Conservation (phyloP, 805 yeast genomes). For the Spathaspora passalidarum region DNA sequence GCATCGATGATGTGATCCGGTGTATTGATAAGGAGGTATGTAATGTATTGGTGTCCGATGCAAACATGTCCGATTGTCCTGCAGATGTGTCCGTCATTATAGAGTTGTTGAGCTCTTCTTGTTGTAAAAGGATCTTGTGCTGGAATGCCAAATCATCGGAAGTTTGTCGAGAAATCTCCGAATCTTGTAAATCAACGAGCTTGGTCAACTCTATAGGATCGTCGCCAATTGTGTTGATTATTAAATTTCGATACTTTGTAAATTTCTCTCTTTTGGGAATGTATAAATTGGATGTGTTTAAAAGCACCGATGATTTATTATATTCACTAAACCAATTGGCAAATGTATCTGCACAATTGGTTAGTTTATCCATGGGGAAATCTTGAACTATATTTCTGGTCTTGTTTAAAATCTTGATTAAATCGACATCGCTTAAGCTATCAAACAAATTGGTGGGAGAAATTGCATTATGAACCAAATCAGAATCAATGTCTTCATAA, state of each 20-base stretch:
- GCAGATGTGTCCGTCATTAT: constrained; percentile 14
- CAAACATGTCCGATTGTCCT: constrained; percentile 22
- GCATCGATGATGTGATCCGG: constrained; percentile 26
- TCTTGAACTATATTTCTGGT: constrained; percentile 24
- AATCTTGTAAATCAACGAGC: constrained; percentile 25
- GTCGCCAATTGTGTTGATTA: not conserved
- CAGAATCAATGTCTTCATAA: constrained; percentile 23
- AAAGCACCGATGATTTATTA: constrained; percentile 30
- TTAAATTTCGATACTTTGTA: constrained; percentile 5
- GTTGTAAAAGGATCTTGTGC: constrained; percentile 20
- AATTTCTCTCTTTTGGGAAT: constrained; percentile 8
- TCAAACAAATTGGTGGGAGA: constrained; percentile 31
- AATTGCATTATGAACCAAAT: constrained; percentile 31
- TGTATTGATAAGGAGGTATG: constrained; percentile 27
- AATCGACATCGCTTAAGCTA: constrained; percentile 22
- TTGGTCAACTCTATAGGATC: constrained; percentile 4
- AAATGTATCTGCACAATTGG: constrained; percentile 20
- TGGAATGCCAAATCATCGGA: constrained; percentile 23
- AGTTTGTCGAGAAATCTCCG: constrained; percentile 27
- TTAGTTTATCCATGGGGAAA: constrained; percentile 20
- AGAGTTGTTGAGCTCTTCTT: constrained; percentile 22
- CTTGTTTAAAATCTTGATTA: constrained; percentile 23
- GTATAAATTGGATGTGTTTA: constrained; percentile 27
- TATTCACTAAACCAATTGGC: constrained; percentile 34
- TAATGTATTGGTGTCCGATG: constrained; percentile 33